Percentiles rank a stretch among this genome's conserved stretches.
Evolutionary conservation across 2,329 filamentous ascomycete genomes (phyloP).

Genomic region (Sporothrix euskadiensis): DNA sequence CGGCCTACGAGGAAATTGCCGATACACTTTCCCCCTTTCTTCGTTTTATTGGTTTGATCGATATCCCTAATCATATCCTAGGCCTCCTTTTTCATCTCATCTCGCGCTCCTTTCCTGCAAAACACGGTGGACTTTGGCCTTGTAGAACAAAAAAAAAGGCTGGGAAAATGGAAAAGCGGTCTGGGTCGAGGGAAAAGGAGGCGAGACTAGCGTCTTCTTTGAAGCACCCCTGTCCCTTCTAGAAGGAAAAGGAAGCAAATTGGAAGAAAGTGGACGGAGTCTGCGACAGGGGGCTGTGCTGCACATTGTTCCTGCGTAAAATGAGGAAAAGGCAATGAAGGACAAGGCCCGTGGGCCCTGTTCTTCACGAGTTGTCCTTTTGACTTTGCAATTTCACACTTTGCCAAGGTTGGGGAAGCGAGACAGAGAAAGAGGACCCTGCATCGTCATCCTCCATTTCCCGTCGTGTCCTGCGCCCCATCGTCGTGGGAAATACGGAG

Average conservation of each 20-base stretch:
- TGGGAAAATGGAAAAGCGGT: background rate
- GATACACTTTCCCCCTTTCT: background rate
- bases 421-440: background rate
- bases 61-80: no score
- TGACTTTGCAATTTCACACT: background rate
- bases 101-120: background rate
- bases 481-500: background rate
- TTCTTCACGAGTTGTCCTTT: background rate
- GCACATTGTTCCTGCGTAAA: background rate
- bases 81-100: background rate
- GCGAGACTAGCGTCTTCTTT: background rate
- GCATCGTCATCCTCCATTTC: background rate
- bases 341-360: background rate
- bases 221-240: background rate
- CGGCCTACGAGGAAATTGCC: background rate
- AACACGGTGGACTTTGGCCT: background rate
- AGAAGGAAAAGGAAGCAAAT: slow-evolving; percentile 1
- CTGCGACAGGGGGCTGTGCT: slow-evolving; percentile 10
- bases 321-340: background rate
- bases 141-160: background rate
- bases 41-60: background rate
- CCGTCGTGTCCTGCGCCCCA: background rate
- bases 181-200: background rate
- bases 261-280: slow-evolving; percentile 5
- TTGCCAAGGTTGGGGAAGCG: background rate